Conservation (phyloP, 306 rosid genomes). For the Sindora glabra region DNA sequence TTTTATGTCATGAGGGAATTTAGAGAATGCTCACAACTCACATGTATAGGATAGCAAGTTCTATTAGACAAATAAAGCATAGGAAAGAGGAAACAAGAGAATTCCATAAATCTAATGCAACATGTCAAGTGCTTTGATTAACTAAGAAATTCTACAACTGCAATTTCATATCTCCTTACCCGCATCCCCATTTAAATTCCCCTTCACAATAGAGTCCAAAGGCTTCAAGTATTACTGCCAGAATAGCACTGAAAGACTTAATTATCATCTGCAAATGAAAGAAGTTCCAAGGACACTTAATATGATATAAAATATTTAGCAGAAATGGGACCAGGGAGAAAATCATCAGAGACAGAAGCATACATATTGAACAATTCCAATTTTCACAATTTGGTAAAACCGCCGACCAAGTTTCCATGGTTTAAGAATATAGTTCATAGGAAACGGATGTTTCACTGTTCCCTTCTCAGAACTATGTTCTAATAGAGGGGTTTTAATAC, state of each 20-base stretch:
- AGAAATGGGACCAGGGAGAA: neutral
- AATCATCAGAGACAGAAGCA: slow-evolving; percentile 21
- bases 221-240: slow-evolving; percentile 88
- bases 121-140: neutral
- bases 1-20: neutral
- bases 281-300: slow-evolving; percentile 9
- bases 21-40: neutral
- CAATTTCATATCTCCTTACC: slow-evolving; percentile 48
- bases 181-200: slow-evolving; percentile 81
- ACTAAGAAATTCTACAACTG: neutral
- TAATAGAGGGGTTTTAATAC: slow-evolving; percentile 61
- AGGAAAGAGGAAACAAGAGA: neutral
- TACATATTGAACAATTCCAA: slow-evolving; percentile 99
- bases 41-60: neutral
- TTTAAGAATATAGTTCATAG: slow-evolving; percentile 65
- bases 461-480: slow-evolving; percentile 49
- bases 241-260: slow-evolving; percentile 70
- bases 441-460: slow-evolving; percentile 78
- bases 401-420: slow-evolving; percentile 87
- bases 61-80: neutral
- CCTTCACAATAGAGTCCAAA: slow-evolving; percentile 90
- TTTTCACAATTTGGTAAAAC: slow-evolving; percentile 87
- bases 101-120: neutral
- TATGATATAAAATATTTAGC: slow-evolving; percentile 6
- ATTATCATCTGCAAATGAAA: slow-evolving; percentile 74